These are phyloP conservation scores for Trypanosoma avium DNA, from an alignment of 208 protist species.

Conservation along the genomic window DNA sequence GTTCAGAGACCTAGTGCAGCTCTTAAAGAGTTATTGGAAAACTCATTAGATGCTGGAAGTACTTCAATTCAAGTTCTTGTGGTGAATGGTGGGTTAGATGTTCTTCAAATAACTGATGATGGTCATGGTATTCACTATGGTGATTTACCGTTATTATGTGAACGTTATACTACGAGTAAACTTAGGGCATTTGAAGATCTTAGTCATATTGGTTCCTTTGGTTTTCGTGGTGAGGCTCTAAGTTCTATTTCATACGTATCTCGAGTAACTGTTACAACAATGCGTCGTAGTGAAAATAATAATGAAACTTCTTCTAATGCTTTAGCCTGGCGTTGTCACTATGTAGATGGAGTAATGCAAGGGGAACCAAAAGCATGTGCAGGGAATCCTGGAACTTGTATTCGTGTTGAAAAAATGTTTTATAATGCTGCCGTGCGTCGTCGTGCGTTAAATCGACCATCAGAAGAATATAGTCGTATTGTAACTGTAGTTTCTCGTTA, in stretches of 20 bases:
- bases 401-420: constrained; percentile 90
- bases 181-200: constrained; percentile 89
- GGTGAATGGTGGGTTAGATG: constrained; percentile 94
- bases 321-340: constrained; percentile 63
- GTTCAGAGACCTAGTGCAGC: constrained; percentile 97
- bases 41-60: constrained; percentile 95
- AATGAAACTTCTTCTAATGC: constrained; percentile 1
- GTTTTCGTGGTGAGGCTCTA: constrained; percentile 92
- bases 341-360: constrained; percentile 93
- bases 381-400: constrained; percentile 83
- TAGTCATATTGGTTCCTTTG: constrained; percentile 82
- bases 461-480: constrained; percentile 94
- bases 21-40: constrained; percentile 99
- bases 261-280: constrained; percentile 72
- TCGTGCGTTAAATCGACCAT: constrained; percentile 71
- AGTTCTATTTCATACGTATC: constrained; percentile 85
- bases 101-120: constrained; percentile 97
- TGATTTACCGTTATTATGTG: constrained; percentile 96
- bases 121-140: constrained; percentile 95
- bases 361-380: constrained; percentile 78
- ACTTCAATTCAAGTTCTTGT: constrained; percentile 88
- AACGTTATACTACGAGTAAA: constrained; percentile 97
- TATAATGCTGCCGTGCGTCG: constrained; percentile 81
- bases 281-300: constrained; percentile 15
- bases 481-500: constrained; percentile 91